Conservation (phyloP, 768 basidiomycete genomes). For the Trametes gibbosa region DNA sequence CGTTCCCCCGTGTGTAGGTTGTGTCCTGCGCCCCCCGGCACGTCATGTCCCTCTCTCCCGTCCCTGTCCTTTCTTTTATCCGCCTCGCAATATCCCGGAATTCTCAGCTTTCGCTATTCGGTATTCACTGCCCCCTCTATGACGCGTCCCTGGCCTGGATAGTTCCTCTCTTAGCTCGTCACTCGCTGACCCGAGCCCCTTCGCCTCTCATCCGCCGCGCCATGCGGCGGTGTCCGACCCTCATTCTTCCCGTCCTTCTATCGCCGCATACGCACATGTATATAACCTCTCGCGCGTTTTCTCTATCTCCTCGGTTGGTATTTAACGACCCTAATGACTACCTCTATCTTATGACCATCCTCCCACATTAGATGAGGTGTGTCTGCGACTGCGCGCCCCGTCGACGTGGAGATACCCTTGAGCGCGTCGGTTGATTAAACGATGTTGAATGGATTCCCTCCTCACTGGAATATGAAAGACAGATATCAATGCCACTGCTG, state of each 20-base stretch:
- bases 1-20: constrained; percentile 12
- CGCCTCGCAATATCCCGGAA: constrained; percentile 12
- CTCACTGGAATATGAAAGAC: neutral
- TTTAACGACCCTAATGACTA: constrained; percentile 22
- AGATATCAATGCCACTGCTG: no score
- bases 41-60: neutral
- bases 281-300: neutral
- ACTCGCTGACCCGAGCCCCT: neutral
- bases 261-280: constrained; percentile 13
- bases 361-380: neutral
- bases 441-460: neutral
- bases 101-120: constrained; percentile 1
- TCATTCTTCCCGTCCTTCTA: constrained; percentile 5
- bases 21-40: neutral
- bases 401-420: neutral
- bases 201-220: constrained; percentile 14
- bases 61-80: neutral
- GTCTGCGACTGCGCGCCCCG: neutral
- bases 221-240: constrained; percentile 15
- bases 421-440: neutral
- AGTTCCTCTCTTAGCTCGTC: neutral
- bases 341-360: constrained; percentile 16
- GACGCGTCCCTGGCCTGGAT: constrained; percentile 1
- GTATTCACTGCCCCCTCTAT: neutral
- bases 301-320: constrained; percentile 17